These are phyloP conservation scores for Eucalyptus tenuipes DNA, from an alignment of 345 rosid genomes.

Conservation along the genomic window DNA sequence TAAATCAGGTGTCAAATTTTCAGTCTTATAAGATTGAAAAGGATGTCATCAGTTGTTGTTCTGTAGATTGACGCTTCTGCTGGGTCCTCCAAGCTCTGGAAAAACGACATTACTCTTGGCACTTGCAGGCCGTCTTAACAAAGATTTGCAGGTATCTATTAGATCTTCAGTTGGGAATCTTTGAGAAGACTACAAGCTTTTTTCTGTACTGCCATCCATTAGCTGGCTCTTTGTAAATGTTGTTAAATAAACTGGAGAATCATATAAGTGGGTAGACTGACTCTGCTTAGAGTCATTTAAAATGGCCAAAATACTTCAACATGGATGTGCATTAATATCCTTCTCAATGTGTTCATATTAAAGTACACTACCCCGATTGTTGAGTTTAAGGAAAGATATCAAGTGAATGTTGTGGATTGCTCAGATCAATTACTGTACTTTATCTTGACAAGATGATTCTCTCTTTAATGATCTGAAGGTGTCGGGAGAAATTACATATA, in stretches of 20 bases:
- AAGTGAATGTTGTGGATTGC: background rate
- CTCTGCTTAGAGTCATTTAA: background rate
- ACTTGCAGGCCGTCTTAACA: slow-evolving; percentile 83
- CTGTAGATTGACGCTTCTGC: slow-evolving; percentile 65
- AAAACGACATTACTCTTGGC: slow-evolving; percentile 88
- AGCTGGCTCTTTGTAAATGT: background rate
- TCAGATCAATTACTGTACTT: background rate
- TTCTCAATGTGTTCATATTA: background rate
- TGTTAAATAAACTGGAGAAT: background rate
- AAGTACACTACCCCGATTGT: background rate
- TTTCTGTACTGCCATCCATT: background rate
- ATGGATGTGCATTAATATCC: background rate
- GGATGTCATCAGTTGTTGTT: background rate
- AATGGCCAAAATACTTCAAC: background rate
- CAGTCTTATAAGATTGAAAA: background rate
- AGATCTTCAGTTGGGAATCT: background rate
- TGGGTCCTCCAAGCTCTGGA: slow-evolving; percentile 99
- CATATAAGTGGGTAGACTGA: background rate
- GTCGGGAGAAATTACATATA: slow-evolving; percentile 73
- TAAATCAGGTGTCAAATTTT: background rate
- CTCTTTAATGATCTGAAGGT: slow-evolving; percentile 24
- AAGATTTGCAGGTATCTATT: slow-evolving; percentile 50
- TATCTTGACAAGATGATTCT: background rate
- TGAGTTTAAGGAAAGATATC: background rate
- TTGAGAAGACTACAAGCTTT: background rate